Conservation (phyloP, 208 protist genomes). For the Leptomonas pyrrhocoris region DNA sequence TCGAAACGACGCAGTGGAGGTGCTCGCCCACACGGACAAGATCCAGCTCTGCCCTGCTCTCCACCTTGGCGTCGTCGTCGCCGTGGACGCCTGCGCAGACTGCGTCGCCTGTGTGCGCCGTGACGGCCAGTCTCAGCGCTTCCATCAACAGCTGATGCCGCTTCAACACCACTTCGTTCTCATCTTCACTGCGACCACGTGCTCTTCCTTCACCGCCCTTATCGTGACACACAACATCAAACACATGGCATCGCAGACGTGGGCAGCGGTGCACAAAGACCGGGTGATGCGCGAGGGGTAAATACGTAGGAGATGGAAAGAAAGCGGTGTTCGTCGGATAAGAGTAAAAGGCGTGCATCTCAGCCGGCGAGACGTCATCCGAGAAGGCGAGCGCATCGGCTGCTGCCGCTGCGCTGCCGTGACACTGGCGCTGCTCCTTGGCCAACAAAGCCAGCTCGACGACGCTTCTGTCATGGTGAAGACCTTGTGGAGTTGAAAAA, state of each 20-base stretch:
- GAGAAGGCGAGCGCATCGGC: neutral
- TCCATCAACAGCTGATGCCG: neutral
- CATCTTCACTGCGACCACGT: neutral
- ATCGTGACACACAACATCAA: neutral
- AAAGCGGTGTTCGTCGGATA: neutral
- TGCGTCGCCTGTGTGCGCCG: slow-evolving; percentile 1
- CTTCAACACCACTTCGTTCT: too few species aligned
- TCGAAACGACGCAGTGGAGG: neutral
- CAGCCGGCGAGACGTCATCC: neutral
- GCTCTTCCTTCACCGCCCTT: neutral
- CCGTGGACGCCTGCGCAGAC: neutral
- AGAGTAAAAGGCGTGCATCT: slow-evolving; percentile 5
- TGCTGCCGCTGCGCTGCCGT: too few species aligned
- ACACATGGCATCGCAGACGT: neutral
- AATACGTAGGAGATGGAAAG: too few species aligned
- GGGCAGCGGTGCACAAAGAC: neutral
- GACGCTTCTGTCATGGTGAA: too few species aligned
- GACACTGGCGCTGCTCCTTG: too few species aligned
- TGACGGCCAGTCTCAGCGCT: neutral
- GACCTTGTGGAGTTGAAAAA: too few species aligned
- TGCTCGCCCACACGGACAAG: neutral
- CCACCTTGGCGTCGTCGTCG: too few species aligned
- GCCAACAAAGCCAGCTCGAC: too few species aligned
- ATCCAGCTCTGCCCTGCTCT: too few species aligned
- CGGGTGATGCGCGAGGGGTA: neutral